These are phyloP conservation scores for Fragaria ananassa DNA, from an alignment of 306 rosid species.

Conservation along the genomic window DNA sequence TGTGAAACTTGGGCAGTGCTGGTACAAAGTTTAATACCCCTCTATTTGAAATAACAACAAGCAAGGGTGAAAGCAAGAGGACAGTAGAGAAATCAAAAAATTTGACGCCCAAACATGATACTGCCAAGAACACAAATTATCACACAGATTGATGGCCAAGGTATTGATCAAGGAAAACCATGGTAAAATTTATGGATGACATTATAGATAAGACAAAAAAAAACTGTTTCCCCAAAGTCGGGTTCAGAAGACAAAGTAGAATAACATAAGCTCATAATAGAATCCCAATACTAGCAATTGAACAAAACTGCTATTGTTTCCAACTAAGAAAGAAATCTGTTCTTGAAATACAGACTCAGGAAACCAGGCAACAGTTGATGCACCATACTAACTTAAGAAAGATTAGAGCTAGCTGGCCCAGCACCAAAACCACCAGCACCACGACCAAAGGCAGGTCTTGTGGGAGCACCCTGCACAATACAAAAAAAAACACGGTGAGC, in stretches of 20 bases:
- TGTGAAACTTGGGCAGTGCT: too few species aligned
- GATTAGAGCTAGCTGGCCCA: slow-evolving; percentile 51
- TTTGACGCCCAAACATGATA: too few species aligned
- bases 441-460: slow-evolving; percentile 54
- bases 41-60: too few species aligned
- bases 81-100: too few species aligned
- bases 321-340: background rate
- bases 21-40: too few species aligned
- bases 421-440: slow-evolving; percentile 49
- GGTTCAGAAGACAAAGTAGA: background rate
- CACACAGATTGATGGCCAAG: background rate
- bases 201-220: background rate
- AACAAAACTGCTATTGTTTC: slow-evolving; percentile 21
- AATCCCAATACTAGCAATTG: background rate
- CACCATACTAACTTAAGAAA: background rate
- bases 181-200: background rate
- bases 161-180: background rate
- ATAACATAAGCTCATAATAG: background rate
- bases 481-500: background rate
- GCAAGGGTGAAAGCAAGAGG: too few species aligned
- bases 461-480: slow-evolving; percentile 37
- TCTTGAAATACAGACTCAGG: background rate
- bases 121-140: too few species aligned
- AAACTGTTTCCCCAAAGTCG: background rate
- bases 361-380: background rate